A percentile compares a stretch with the other conserved stretches of the same genome.
Evolutionary conservation across 352 stramenopile species (phyloP).

Genomic region (Phytophthora citricola): DNA sequence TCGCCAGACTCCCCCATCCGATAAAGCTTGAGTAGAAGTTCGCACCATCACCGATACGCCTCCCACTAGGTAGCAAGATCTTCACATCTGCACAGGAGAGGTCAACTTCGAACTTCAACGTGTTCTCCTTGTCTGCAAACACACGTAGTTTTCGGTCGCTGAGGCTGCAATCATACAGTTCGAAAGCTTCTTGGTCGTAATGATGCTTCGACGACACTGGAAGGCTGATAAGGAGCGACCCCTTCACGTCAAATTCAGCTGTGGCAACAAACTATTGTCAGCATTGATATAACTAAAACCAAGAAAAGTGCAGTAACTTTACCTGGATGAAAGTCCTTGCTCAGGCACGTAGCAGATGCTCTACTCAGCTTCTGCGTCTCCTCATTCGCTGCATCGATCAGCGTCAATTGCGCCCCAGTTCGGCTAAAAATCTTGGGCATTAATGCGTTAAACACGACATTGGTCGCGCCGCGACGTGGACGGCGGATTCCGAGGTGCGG

Average conservation of each 20-base stretch:
- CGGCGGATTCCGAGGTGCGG: conserved; percentile 81
- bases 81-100: conserved; percentile 43
- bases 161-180: conserved; percentile 47
- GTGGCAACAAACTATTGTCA: conserved; percentile 6
- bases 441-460: conserved; percentile 72
- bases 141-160: conserved; percentile 42
- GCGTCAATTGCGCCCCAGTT: conserved; percentile 68
- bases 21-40: conserved; percentile 36
- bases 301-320: conserved; percentile 5
- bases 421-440: conserved; percentile 76
- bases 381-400: conserved; percentile 63
- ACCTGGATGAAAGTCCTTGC: conserved; percentile 43
- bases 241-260: conserved; percentile 40
- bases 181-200: conserved; percentile 32
- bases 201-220: conserved; percentile 7
- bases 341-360: conserved; percentile 17
- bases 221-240: conserved; percentile 41
- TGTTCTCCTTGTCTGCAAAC: conserved; percentile 32
- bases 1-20: conserved; percentile 22
- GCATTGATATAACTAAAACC: background rate
- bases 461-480: conserved; percentile 60
- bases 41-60: conserved; percentile 11
- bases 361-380: conserved; percentile 50
- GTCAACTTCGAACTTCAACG: conserved; percentile 46
- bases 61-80: conserved; percentile 42